Evolutionary conservation across 1,139 yeast genomes (phyloP).

Genomic region (Lodderomyces metapsilosis): DNA sequence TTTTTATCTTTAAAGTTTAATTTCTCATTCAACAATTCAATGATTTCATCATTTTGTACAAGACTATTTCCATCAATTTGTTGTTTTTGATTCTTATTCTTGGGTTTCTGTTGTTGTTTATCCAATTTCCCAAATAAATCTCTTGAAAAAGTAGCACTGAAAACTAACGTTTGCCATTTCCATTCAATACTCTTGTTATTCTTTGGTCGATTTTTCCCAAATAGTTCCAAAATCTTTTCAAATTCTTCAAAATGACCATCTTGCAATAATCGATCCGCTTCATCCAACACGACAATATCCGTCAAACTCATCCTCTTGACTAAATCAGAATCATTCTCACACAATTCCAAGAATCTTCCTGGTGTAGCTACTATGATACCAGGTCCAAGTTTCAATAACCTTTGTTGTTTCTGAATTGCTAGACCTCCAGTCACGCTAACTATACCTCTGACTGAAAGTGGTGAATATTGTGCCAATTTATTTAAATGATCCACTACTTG

Average conservation of each 20-base stretch:
- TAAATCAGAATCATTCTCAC: constrained; percentile 60
- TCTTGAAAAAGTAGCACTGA: constrained; percentile 89
- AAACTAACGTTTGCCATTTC: constrained; percentile 88
- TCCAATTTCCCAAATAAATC: constrained; percentile 75
- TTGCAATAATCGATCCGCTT: constrained; percentile 94
- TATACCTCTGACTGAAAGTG: constrained; percentile 55
- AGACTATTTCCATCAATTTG: constrained; percentile 30
- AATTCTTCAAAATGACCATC: constrained; percentile 96
- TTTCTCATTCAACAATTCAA: constrained; percentile 55
- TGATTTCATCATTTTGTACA: constrained; percentile 51
- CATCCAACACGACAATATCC: constrained; percentile 82
- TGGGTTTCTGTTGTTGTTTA: constrained; percentile 24
- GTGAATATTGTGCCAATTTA: constrained; percentile 57
- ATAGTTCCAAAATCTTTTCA: constrained; percentile 71
- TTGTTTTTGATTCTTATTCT: constrained; percentile 14
- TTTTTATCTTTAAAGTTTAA: constrained; percentile 56
- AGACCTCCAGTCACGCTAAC: constrained; percentile 93
- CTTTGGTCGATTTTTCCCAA: constrained; percentile 39
- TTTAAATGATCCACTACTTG: constrained; percentile 85
- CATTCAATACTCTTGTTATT: constrained; percentile 24
- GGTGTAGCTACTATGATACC: constrained; percentile 93
- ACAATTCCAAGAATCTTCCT: constrained; percentile 82
- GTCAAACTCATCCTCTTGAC: constrained; percentile 58
- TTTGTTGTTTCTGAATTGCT: constrained; percentile 87
- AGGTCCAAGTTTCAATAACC: constrained; percentile 72